Evolutionary conservation across 1,284 basidiomycete genomes (phyloP).

Genomic region (Trichosporon faecale): DNA sequence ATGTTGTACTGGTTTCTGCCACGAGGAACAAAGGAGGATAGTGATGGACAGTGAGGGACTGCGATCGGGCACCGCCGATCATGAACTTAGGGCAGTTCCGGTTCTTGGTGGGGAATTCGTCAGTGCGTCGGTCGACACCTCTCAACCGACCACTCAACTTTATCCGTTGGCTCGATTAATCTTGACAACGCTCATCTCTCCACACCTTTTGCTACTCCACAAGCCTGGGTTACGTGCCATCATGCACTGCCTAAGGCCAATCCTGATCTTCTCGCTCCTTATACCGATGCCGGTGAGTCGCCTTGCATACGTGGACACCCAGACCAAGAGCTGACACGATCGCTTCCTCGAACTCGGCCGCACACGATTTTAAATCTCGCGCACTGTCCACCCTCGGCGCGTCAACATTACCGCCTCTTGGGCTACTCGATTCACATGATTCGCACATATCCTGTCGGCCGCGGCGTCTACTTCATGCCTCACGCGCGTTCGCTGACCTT

Average conservation of each 20-base stretch:
- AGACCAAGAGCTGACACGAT: conserved; percentile 1
- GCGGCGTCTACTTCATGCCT: not conserved
- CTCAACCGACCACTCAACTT: conserved; percentile 1
- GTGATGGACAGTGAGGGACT: not conserved
- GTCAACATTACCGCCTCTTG: not conserved
- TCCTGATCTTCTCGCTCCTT: conserved; percentile 69
- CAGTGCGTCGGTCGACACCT: not conserved
- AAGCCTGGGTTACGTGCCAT: conserved; percentile 1
- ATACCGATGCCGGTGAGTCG: conserved; percentile 36
- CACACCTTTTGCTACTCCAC: not conserved
- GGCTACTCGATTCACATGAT: not conserved
- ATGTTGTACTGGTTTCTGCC: not conserved
- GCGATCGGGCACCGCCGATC: conserved; percentile 3
- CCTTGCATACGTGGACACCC: not conserved
- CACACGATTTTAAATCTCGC: not conserved
- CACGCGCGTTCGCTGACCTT: not conserved
- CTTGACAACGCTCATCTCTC: not conserved
- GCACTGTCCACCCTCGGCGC: not conserved
- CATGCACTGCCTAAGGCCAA: conserved; percentile 57
- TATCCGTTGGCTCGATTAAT: conserved; percentile 1
- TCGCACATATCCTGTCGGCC: not conserved
- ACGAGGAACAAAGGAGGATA: not conserved
- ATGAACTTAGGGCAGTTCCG: not conserved
- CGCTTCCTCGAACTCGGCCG: not conserved
- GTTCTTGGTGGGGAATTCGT: conserved; percentile 5